These are phyloP conservation scores for Emmonsiellopsis sp. DNA, from an alignment of 2,329 filamentous ascomycete species.

Conservation along the genomic window DNA sequence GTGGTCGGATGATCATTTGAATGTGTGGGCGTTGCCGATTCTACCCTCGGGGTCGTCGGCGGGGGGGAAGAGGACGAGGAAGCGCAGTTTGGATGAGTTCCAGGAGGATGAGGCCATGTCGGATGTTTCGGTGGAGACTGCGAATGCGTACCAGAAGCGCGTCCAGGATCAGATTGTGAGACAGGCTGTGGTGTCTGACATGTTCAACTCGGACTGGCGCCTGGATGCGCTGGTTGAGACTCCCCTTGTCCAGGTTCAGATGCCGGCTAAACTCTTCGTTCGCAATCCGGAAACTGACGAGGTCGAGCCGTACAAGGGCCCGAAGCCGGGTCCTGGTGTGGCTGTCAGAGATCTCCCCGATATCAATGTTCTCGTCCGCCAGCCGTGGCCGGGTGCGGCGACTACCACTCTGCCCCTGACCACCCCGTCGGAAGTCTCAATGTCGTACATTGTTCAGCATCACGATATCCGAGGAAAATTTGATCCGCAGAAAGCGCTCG, in stretches of 20 bases:
- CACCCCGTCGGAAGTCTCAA: slow-evolving; percentile 53
- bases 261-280: slow-evolving; percentile 63
- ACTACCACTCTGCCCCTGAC: slow-evolving; percentile 60
- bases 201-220: slow-evolving; percentile 72
- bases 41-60: slow-evolving; percentile 19
- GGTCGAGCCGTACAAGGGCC: slow-evolving; percentile 61
- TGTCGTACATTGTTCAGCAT: slow-evolving; percentile 80
- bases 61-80: slow-evolving; percentile 28
- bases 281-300: slow-evolving; percentile 53
- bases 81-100: slow-evolving; percentile 44
- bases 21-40: slow-evolving; percentile 74
- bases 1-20: slow-evolving; percentile 66
- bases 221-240: slow-evolving; percentile 61
- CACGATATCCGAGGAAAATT: slow-evolving; percentile 76
- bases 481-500: slow-evolving; percentile 53
- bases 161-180: slow-evolving; percentile 42
- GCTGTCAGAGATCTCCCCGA: slow-evolving; percentile 43
- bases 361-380: slow-evolving; percentile 62
- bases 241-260: slow-evolving; percentile 55
- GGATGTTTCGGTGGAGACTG: slow-evolving; percentile 1
- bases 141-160: slow-evolving; percentile 11
- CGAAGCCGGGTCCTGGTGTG: slow-evolving; percentile 44
- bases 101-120: slow-evolving; percentile 15
- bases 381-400: slow-evolving; percentile 67
- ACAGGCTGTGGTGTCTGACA: slow-evolving; percentile 58